Base-by-base conservation (phyloP, 768 basidiomycete genomes). In the Pulveroboletus sp. region DNA sequence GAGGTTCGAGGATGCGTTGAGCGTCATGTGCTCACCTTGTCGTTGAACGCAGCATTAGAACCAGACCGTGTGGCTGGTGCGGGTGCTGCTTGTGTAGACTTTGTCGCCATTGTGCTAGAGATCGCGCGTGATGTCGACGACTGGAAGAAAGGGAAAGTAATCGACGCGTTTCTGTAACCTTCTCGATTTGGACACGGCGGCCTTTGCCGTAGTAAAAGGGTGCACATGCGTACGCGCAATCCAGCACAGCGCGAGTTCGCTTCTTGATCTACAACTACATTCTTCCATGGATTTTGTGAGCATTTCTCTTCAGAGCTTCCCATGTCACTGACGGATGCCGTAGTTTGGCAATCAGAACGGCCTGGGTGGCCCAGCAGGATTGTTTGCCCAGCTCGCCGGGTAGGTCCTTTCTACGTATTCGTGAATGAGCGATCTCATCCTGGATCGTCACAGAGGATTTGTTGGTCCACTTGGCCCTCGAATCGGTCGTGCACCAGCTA, bases 41-140 rank as follows among this genome's bases (percentile, higher is more conserved):
- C 90, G 69, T 92, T 89, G 70, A 93, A 93, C 3, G 86, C 76
- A 31, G 83, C 78, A 78, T 86, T 88, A 24, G 85, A 70, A 43
- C 84, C 84, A 34, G 76, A 75, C 10, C 57, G 54, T 40, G 44
- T 1, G 2, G 63, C 46, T 19, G 45, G 66, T 64, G 43, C 72
- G 62, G 22, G 4, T 16, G 58, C 66, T 58, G 42, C 44, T 41
- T 24, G 41, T 32, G 37, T 39, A 30, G 45, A 3, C 56, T 65
- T 69, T 39, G 69, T 47, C 6, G 67, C 50, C 69, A 71, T 72
- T 55, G 19, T 46, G 38, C 8, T 49, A 24, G 7, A 49, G 51
- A 57, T 57, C 53, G 24, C 31, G 34, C 29, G 45, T 45, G 39
- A 54, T 49, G 51, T 51, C 54, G 58, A 46, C 29, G 41, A 47